Evolutionary conservation across 2,329 filamentous ascomycete species (phyloP), one percentile per base, ranked within the genome.

Genomic region (Pseudogymnoascus sp.): DNA sequence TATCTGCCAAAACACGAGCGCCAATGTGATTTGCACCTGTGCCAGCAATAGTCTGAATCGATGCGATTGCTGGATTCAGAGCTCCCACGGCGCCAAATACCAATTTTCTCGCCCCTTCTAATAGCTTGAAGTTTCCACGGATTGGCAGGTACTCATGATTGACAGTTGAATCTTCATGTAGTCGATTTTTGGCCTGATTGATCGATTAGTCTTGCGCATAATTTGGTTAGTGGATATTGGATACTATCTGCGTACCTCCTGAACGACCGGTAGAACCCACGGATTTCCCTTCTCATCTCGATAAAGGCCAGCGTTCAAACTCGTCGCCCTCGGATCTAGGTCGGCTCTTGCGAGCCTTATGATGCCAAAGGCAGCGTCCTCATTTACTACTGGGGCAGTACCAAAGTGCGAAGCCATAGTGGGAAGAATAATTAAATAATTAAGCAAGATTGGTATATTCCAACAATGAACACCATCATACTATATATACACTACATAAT

Each of bases 101-200:
- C 1, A 78, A 64, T 38, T 73, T 73, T 10, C 68, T 69, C 1
- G 74, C 71, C 23, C 68, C 70, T 13, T 76, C 72, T 0, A 72
- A 69, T 23, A 77, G 76, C 11, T 44, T 63, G 47, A 71, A 69
- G 1, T 74, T 59, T 1, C 76, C 76, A 17, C 71, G 68, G 21
- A 78, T 77, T 0, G 76, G 72, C 3, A 76, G 63, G 64, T 77
- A 78, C 63, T 78, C 76, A 62, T 78, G 74, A 0, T 72, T 61
- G 23, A 26, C 60, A 64, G 63, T 42, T 64, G 64, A 11, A 42
- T 42, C 38, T 42, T 42, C 38, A 42, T 42, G 17, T 4, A 42
- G 17, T 19, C 38, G 8, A 11, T 42, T 36, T 63, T 67, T 50
- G 28, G 57, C 57, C 57, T 33, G 11, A 15, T 60, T 21, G 13